Evolutionary conservation across 495 filamentous ascomycete genomes (phyloP).

Genomic region (Halenospora varia): DNA sequence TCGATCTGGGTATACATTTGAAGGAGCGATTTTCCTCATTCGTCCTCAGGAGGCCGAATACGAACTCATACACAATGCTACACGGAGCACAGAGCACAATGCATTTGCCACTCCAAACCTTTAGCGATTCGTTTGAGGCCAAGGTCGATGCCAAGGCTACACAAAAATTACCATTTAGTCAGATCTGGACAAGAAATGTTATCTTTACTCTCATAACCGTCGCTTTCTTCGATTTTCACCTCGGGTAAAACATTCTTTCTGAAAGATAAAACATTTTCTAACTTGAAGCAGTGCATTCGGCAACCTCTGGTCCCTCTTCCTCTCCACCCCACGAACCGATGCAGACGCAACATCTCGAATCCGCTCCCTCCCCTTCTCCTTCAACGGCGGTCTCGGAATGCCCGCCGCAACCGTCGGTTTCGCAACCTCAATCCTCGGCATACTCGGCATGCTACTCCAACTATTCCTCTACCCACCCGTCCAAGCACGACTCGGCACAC

Average conservation of each 20-base stretch:
- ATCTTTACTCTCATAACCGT: slow-evolving; percentile 4
- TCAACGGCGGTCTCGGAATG: slow-evolving; percentile 76
- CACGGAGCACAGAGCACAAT: too few species aligned
- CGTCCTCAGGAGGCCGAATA: too few species aligned
- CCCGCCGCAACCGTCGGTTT: slow-evolving; percentile 69
- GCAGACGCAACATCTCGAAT: slow-evolving; percentile 46
- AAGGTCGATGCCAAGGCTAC: background rate
- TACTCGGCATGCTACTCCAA: slow-evolving; percentile 71
- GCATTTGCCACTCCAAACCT: too few species aligned
- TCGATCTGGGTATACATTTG: too few species aligned
- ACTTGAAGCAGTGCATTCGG: slow-evolving; percentile 66
- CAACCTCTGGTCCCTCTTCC: slow-evolving; percentile 75
- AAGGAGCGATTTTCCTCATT: too few species aligned
- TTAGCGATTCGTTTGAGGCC: too few species aligned
- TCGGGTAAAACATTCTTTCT: slow-evolving; percentile 64
- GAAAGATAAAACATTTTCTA: too few species aligned
- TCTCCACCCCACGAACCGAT: slow-evolving; percentile 62
- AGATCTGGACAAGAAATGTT: slow-evolving; percentile 76
- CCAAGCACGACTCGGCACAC: slow-evolving; percentile 60
- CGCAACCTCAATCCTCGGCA: slow-evolving; percentile 69
- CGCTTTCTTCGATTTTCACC: slow-evolving; percentile 62
- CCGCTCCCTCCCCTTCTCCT: slow-evolving; percentile 51
- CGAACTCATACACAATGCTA: too few species aligned
- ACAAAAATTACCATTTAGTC: slow-evolving; percentile 52
- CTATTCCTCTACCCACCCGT: slow-evolving; percentile 69